These are phyloP conservation scores for Chalaropsis ovoidea DNA, from an alignment of 2,329 filamentous ascomycete genomes.

Conservation along the genomic window DNA sequence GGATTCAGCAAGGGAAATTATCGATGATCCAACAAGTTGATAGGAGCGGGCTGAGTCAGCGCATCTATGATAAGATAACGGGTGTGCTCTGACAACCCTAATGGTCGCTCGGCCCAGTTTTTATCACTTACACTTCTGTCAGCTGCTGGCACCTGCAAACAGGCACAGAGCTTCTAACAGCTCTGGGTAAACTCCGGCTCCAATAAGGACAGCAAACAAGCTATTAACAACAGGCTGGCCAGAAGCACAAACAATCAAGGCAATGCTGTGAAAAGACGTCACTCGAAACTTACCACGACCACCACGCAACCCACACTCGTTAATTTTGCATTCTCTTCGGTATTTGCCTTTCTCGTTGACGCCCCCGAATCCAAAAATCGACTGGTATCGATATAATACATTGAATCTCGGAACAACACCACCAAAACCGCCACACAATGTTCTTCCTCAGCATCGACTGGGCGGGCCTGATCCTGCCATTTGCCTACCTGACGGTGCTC, in stretches of 20 bases:
- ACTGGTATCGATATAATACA: neutral
- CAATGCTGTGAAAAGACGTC: conserved; percentile 19
- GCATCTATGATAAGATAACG: neutral
- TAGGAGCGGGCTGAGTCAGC: neutral
- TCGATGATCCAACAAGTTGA: neutral
- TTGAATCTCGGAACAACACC: neutral
- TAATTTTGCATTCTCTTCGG: conserved; percentile 10
- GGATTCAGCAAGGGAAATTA: neutral
- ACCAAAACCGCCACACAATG: conserved; percentile 33
- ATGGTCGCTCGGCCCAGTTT: neutral
- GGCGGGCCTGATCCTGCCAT: conserved; percentile 73
- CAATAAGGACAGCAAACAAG: conserved; percentile 7
- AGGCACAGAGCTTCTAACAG: neutral
- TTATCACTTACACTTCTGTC: neutral
- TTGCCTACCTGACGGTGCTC: conserved; percentile 82
- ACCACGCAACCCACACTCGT: conserved; percentile 14
- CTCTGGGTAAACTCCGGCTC: conserved; percentile 16
- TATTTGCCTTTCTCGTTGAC: neutral
- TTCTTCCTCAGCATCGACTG: conserved; percentile 54
- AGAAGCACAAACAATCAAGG: conserved; percentile 8
- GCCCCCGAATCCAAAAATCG: neutral
- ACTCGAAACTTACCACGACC: conserved; percentile 13
- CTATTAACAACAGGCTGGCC: conserved; percentile 21
- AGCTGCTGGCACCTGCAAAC: neutral
- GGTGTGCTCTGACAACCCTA: too few relatives aligned